Conservation (phyloP, 1,284 basidiomycete genomes). For the Leccinum solheimii region DNA sequence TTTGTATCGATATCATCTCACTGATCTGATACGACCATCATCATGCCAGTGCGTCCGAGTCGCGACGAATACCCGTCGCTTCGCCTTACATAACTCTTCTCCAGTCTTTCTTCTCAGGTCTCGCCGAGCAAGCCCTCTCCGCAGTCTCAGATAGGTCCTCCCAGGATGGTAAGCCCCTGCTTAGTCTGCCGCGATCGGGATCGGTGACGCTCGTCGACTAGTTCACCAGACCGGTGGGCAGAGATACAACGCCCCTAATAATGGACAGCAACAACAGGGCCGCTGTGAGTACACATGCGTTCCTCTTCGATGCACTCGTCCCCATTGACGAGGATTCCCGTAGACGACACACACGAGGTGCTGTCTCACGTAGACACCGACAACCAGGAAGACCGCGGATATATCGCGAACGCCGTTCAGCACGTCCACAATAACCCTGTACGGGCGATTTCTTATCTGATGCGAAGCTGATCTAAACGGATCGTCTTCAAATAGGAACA, state of each 20-base stretch:
- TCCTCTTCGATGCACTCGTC: not conserved
- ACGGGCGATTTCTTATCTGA: not conserved
- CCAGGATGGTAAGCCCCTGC: slow-evolving; percentile 16
- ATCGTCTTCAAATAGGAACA: slow-evolving; percentile 10
- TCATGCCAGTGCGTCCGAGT: slow-evolving; percentile 19
- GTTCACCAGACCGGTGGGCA: slow-evolving; percentile 56
- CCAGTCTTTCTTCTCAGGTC: slow-evolving; percentile 61
- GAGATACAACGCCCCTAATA: slow-evolving; percentile 56
- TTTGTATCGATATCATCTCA: not conserved
- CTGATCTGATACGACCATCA: not conserved
- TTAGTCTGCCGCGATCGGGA: not conserved
- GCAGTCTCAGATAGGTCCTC: slow-evolving; percentile 16
- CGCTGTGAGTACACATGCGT: slow-evolving; percentile 30
- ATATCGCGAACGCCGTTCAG: slow-evolving; percentile 22
- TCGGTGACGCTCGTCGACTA: slow-evolving; percentile 9
- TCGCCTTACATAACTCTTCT: slow-evolving; percentile 6
- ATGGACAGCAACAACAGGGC: slow-evolving; percentile 32
- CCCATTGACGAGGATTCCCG: slow-evolving; percentile 2
- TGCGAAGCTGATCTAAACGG: not conserved
- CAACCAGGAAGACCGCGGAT: slow-evolving; percentile 7
- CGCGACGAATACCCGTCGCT: not conserved
- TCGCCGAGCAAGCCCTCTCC: slow-evolving; percentile 58
- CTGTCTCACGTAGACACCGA: slow-evolving; percentile 40
- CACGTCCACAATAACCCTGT: slow-evolving; percentile 30
- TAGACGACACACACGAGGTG: slow-evolving; percentile 63